Evolutionary conservation across 140 eudicot species (phyloP), one percentile per base, ranked within the genome.

Genomic region (Flaveria floridana): DNA sequence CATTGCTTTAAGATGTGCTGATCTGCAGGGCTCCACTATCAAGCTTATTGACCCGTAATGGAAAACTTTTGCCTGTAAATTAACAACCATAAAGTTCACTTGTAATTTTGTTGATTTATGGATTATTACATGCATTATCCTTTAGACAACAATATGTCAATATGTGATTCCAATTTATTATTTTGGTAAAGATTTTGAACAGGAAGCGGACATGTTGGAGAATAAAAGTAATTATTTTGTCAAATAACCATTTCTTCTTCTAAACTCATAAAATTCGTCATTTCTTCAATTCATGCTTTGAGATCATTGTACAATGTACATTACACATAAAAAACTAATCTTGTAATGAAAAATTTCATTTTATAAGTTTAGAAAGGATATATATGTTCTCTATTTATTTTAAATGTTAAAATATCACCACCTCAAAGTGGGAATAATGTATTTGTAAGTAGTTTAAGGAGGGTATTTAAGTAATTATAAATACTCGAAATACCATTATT

Each of bases 21-120:
- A 92, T 86, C 97, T 81, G 74, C 97, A 92, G 1, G 97, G 97
- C 95, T 92, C 97, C 65, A 92, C 97, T 19, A 92, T 92, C 92
- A 92, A 86, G 75, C 97, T 92, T 72, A 92, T 92, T 11, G 97
- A 92, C 70, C 97, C 97, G 28, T 92, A 92, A 59, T 92, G 97
- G 73, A 92, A 92, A 15, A 92, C 89, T 72, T 92, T 92, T 6
- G 95, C 95, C 97, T 92, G 75, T 34, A 78, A 48, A 57, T 65
- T 53, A 42, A 39, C 21, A 76, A 64, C 34, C 34, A 26, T 9
- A 30, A 41, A 30, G 16, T 30, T 78, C 7, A 58, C 4, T 23
- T 15, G 9, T 18, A 59, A 14, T 34, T 64, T 37, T 56, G 12
- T 37, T 53, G 10, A 72, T 34, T 39, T 19, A 47, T 6, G 51